Base-by-base conservation (phyloP, 1,284 basidiomycete species). In the Rhodotorula sp. region DNA sequence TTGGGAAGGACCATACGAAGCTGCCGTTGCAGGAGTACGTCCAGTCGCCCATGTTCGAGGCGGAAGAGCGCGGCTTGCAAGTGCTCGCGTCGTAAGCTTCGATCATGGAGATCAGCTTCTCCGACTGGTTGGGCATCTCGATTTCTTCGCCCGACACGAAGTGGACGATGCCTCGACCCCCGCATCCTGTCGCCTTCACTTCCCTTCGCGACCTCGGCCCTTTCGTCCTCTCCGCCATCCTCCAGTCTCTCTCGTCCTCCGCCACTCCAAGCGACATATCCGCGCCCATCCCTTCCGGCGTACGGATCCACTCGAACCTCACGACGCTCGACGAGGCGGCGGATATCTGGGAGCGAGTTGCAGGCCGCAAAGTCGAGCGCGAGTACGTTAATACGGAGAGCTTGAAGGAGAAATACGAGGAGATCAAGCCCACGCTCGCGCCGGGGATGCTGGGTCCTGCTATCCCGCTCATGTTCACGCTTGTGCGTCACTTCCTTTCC, bases 131-230 rank as follows among this genome's bases (percentile, higher is more conserved):
- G 13, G 65, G 65, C 18, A 56, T 67, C 30, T 28, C 50, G 10
- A 44, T 16, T 6, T 28, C 44, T 4, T 31, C 56, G 11, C 18
- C 44, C 18, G 37, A 51, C 20, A 55, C 65, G 0, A 58, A 51
- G 10, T 67, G 65, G 65, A 47, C 60, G 7, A 51, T 67, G 26
- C 65, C 65, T 5, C 31, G 22, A 15, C 65, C 65, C 7, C 34
- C 50, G 26, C 50, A 50, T 30, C 60, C 60, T 11, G 65, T 62
- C 40, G 65, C 65, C 37, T 67, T 67, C 56, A 67, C 65, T 30
- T 62, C 60, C 11, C 51, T 62, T 2, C 26, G 15, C 55, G 60
- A 62, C 31, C 37, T 67, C 9, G 65, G 65, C 4, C 55, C 37
- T 26, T 59, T 31, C 34, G 47, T 47, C 40, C 65, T 67, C 60